Evolutionary conservation across 139 green algal species (phyloP).

Genomic region (Micractinium conductrix): DNA sequence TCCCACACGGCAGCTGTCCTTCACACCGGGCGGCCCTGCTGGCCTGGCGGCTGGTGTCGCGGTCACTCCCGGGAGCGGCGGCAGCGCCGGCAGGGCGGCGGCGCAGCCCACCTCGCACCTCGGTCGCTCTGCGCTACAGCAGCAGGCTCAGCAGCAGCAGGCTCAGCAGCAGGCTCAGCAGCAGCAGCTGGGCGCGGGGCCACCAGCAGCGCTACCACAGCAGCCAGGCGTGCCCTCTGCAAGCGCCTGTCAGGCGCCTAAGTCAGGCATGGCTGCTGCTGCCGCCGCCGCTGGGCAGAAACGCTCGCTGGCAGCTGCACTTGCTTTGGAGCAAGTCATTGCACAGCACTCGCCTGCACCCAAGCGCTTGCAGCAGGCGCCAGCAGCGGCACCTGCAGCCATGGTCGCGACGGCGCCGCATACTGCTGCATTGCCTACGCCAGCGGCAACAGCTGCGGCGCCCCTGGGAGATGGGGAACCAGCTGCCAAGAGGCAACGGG

Average conservation of each 20-base stretch:
- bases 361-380: neutral
- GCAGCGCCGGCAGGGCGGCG: neutral
- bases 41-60: neutral
- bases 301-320: neutral
- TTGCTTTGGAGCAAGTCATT: neutral
- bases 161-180: neutral
- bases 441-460: too few relatives aligned
- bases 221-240: too few relatives aligned
- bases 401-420: neutral
- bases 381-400: neutral
- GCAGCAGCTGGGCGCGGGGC: neutral
- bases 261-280: neutral
- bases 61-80: neutral
- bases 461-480: too few relatives aligned
- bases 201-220: neutral
- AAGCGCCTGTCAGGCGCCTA: neutral
- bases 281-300: neutral
- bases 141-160: neutral
- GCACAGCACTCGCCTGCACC: slow-evolving; percentile 18
- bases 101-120: slow-evolving; percentile 23
- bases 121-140: slow-evolving; percentile 13
- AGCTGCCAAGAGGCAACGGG: too few relatives aligned
- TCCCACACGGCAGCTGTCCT: slow-evolving; percentile 19
- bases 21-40: neutral
- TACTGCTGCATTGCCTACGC: too few relatives aligned